Conservation (phyloP, 192 early-diverging fungal species). For the Chytriomyces hyalinus region DNA sequence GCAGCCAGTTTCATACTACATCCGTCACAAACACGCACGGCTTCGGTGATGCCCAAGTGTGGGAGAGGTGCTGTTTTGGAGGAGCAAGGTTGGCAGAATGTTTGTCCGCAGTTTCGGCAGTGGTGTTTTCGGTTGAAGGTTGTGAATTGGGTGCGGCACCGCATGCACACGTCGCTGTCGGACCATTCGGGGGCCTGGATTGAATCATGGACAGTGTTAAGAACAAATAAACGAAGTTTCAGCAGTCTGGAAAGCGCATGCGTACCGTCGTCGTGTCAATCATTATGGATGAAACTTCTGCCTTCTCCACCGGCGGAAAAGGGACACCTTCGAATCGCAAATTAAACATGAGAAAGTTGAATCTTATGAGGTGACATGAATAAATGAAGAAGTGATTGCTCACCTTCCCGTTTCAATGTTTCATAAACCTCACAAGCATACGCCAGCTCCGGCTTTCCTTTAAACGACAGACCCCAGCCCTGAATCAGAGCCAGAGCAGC, state of each 20-base stretch:
- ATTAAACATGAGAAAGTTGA: slow-evolving; percentile 7
- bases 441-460: slow-evolving; percentile 75
- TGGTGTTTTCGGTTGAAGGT: slow-evolving; percentile 97
- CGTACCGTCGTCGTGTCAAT: slow-evolving; percentile 86
- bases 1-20: slow-evolving; percentile 80
- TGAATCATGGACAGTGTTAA: too few relatives aligned
- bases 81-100: slow-evolving; percentile 93
- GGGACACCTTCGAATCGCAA: slow-evolving; percentile 54
- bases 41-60: slow-evolving; percentile 82
- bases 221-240: neutral
- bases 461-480: slow-evolving; percentile 86
- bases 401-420: slow-evolving; percentile 78
- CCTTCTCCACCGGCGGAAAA: slow-evolving; percentile 74
- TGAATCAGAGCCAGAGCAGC: slow-evolving; percentile 82
- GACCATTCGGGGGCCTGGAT: slow-evolving; percentile 98
- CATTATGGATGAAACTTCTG: slow-evolving; percentile 64
- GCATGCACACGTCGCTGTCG: slow-evolving; percentile 90
- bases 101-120: slow-evolving; percentile 95
- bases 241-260: neutral
- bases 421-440: slow-evolving; percentile 84
- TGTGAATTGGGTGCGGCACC: slow-evolving; percentile 92
- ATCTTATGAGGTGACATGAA: neutral
- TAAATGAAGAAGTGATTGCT: neutral
- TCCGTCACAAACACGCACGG: slow-evolving; percentile 94
- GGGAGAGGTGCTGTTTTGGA: slow-evolving; percentile 84